Conservation (phyloP, 2,329 filamentous ascomycete genomes). For the Clarireedia paspali region DNA sequence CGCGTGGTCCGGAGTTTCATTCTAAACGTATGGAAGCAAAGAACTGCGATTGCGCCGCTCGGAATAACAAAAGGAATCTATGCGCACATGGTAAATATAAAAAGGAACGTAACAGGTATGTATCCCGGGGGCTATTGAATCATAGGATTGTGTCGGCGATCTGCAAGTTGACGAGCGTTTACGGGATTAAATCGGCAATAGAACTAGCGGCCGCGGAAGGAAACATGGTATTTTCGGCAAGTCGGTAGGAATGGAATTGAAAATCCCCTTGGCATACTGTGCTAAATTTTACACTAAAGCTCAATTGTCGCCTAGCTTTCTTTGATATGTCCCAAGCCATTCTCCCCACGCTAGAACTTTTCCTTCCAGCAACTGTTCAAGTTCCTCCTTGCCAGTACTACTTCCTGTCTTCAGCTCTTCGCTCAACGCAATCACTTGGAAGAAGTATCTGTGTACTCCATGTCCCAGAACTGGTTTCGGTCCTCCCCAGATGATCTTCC, state of each 20-base stretch:
- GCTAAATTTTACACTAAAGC: not conserved
- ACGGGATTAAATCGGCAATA: not conserved
- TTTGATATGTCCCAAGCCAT: not conserved
- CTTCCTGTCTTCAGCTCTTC: not conserved
- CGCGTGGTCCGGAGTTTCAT: conserved; percentile 1
- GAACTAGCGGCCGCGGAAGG: not conserved
- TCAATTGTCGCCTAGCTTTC: not conserved
- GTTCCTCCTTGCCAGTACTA: not conserved
- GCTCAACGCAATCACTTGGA: not conserved
- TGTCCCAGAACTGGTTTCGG: not conserved
- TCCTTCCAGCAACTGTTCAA: not conserved
- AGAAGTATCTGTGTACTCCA: not conserved
- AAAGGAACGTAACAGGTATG: not conserved
- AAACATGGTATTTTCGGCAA: not conserved
- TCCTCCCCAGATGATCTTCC: not conserved
- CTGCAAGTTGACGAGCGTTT: too few relatives aligned
- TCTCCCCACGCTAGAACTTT: conserved; percentile 1
- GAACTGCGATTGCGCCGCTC: not conserved
- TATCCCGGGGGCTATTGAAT: not conserved
- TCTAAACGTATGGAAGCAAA: not conserved
- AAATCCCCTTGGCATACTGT: not conserved
- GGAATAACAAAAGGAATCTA: not conserved
- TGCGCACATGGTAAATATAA: conserved; percentile 1
- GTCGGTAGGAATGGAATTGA: not conserved
- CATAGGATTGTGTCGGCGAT: too few relatives aligned